Evolutionary conservation across 2,329 filamentous ascomycete genomes (phyloP).

Genomic region (Fusarium sp.): DNA sequence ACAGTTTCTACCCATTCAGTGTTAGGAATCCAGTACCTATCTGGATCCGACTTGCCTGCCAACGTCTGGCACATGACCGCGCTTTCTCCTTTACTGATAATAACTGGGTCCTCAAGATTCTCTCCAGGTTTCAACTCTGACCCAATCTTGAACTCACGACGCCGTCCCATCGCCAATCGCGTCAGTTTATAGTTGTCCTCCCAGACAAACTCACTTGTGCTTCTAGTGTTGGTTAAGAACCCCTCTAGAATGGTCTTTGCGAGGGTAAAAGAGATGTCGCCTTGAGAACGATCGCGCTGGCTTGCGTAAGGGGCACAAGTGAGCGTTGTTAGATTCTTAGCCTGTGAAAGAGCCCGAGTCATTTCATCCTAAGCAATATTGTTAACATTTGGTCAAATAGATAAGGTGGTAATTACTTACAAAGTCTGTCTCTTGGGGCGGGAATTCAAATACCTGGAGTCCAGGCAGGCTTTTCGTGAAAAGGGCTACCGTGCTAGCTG

Average conservation of each 20-base stretch:
- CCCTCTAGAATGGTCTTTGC: fast-evolving
- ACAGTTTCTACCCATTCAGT: background rate
- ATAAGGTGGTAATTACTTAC: background rate
- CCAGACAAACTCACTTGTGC: slow-evolving; percentile 1
- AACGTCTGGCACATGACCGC: background rate
- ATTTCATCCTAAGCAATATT: background rate
- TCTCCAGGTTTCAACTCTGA: background rate
- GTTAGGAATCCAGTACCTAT: background rate
- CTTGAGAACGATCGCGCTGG: background rate
- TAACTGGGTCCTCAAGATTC: fast-evolving
- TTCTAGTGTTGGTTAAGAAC: background rate
- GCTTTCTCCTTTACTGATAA: fast-evolving
- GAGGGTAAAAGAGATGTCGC: background rate
- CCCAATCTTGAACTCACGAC: fast-evolving
- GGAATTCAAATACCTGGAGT: background rate
- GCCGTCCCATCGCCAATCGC: fast-evolving
- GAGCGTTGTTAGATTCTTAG: background rate
- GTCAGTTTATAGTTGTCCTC: background rate
- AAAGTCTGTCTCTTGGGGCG: background rate
- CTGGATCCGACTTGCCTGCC: too few species aligned
- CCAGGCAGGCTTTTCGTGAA: background rate
- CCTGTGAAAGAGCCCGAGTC: background rate
- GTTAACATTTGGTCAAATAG: background rate
- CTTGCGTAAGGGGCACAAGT: background rate
- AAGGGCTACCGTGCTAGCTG: fast-evolving